Evolutionary conservation across 495 filamentous ascomycete species (phyloP).

Genomic region (Aspergillus homomorphus): DNA sequence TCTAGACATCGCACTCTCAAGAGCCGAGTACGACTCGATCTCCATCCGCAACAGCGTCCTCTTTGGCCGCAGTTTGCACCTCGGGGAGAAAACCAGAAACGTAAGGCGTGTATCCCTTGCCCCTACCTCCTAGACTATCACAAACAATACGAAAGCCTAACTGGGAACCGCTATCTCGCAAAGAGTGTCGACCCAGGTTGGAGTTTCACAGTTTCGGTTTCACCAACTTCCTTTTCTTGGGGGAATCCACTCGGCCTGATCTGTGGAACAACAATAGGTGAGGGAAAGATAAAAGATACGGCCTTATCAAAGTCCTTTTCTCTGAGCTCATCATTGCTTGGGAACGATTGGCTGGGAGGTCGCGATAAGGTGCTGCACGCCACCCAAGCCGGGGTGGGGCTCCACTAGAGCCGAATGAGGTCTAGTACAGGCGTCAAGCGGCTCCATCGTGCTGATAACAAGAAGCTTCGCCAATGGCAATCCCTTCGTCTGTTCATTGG

Average conservation of each 20-base stretch:
- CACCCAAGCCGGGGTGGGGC: conserved; percentile 14
- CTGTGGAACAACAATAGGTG: neutral
- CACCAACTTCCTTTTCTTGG: neutral
- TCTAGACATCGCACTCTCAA: neutral
- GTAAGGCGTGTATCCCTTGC: no score
- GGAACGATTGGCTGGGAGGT: conserved; percentile 21
- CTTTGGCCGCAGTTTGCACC: no score
- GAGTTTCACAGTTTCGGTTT: neutral
- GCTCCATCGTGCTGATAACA: conserved; percentile 16
- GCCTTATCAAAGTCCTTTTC: conserved; percentile 19
- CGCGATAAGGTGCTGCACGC: conserved; percentile 23
- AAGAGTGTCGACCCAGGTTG: neutral
- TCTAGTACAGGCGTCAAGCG: conserved; percentile 3
- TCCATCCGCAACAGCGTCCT: no score
- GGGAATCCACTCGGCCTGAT: neutral
- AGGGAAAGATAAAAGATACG: neutral
- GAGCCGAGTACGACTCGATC: no score
- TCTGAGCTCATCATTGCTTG: conserved; percentile 17
- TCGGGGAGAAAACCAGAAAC: no score
- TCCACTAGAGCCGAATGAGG: conserved; percentile 2
- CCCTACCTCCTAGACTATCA: no score
- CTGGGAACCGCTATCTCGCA: neutral
- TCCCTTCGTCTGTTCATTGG: neutral
- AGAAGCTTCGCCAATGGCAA: conserved; percentile 8
- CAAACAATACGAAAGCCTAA: no score